Percentiles rank a stretch among this genome's conserved stretches.
These are phyloP conservation scores for Senna tora DNA, from an alignment of 306 rosid species.

Conservation along the genomic window DNA sequence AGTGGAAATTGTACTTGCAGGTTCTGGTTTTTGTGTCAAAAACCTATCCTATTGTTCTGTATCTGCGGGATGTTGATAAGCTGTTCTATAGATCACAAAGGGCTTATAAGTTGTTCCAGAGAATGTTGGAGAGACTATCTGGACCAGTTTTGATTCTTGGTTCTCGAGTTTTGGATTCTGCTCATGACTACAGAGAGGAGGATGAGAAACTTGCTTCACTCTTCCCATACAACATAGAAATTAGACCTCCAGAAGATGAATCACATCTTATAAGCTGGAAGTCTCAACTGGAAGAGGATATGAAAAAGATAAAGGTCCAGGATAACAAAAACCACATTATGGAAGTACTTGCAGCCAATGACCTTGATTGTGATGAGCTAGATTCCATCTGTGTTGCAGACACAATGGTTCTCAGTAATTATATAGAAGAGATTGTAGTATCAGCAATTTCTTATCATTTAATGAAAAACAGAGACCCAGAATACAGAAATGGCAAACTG, in stretches of 20 bases:
- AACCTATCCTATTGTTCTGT: slow-evolving; percentile 75
- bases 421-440: slow-evolving; percentile 92
- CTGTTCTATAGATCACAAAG: slow-evolving; percentile 69
- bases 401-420: slow-evolving; percentile 81
- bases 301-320: slow-evolving; percentile 86
- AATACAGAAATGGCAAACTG: slow-evolving; percentile 90
- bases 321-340: slow-evolving; percentile 90
- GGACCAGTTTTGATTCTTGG: slow-evolving; percentile 89
- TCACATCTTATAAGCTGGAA: slow-evolving; percentile 91
- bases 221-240: slow-evolving; percentile 85
- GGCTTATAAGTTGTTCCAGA: slow-evolving; percentile 71
- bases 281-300: slow-evolving; percentile 82
- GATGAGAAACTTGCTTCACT: slow-evolving; percentile 69
- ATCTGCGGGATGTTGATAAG: slow-evolving; percentile 78
- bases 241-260: slow-evolving; percentile 83
- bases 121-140: slow-evolving; percentile 78
- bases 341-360: slow-evolving; percentile 93
- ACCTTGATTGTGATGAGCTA: slow-evolving; percentile 91
- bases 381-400: slow-evolving; percentile 74
- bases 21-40: slow-evolving; percentile 72
- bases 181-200: slow-evolving; percentile 57
- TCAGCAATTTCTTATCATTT: slow-evolving; percentile 90
- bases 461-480: slow-evolving; percentile 88
- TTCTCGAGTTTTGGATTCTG: slow-evolving; percentile 62
- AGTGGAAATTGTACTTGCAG: slow-evolving; percentile 52